Evolutionary conservation across 768 basidiomycete species (phyloP).

Genomic region (Mycena alexandri): DNA sequence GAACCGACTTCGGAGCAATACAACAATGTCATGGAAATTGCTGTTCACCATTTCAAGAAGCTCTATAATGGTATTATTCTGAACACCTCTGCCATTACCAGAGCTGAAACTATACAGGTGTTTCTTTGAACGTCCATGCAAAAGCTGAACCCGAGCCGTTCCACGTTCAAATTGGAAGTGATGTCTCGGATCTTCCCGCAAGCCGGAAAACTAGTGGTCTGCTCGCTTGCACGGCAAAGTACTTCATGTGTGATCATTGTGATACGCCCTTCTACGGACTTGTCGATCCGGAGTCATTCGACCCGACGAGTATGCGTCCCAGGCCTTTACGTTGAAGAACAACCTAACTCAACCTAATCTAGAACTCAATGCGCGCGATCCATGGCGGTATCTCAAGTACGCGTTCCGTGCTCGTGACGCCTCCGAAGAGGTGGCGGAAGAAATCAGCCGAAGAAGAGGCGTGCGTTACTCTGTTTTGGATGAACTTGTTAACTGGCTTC

Average conservation of each 20-base stretch:
- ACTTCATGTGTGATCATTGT: slow-evolving; percentile 35
- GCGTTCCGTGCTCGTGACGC: slow-evolving; percentile 11
- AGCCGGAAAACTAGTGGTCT: slow-evolving; percentile 38
- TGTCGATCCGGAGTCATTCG: slow-evolving; percentile 23
- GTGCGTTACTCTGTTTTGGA: too few species aligned
- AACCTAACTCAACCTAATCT: too few species aligned
- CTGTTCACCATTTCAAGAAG: too few species aligned
- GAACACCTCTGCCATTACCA: too few species aligned
- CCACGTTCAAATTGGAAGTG: slow-evolving; percentile 24
- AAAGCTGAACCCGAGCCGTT: neutral
- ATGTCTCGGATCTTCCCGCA: slow-evolving; percentile 40
- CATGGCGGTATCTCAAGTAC: slow-evolving; percentile 3
- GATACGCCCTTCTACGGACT: slow-evolving; percentile 17
- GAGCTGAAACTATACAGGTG: too few species aligned
- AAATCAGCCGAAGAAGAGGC: too few species aligned
- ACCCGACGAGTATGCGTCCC: slow-evolving; percentile 29
- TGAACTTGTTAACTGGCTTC: too few species aligned
- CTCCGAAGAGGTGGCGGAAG: slow-evolving; percentile 4
- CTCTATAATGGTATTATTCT: too few species aligned
- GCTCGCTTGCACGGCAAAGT: slow-evolving; percentile 23
- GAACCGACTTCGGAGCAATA: too few species aligned
- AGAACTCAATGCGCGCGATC: slow-evolving; percentile 5
- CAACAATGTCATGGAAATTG: too few species aligned
- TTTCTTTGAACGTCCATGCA: slow-evolving; percentile 10
- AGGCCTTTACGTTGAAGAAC: too few species aligned